phyloP scores from a whole-genome alignment of 106 monocot species.

The Phalaenopsis aphrodite region DNA sequence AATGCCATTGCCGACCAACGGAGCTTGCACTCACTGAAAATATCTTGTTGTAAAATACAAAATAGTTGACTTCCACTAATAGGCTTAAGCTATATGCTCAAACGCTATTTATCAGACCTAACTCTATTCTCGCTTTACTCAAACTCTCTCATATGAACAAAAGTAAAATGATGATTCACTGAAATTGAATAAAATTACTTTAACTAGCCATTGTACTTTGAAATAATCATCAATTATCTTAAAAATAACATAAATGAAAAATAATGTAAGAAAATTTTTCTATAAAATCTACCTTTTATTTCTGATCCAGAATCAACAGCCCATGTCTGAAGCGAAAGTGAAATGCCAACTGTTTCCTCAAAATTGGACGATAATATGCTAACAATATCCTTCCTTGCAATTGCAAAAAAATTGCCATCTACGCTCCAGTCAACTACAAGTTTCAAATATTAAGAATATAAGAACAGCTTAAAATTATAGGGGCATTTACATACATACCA shows the following conservation, averaged over 20 bases:
- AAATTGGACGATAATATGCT: conserved; percentile 57
- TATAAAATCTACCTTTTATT: conserved; percentile 41
- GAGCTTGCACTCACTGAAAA: not conserved
- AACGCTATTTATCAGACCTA: not conserved
- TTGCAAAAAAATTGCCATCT: conserved; percentile 54
- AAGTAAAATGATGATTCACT: too few relatives aligned
- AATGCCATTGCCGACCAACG: too few relatives aligned
- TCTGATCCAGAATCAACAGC: conserved; percentile 26
- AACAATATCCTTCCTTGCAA: conserved; percentile 41
- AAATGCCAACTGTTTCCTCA: conserved; percentile 37
- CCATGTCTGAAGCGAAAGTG: conserved; percentile 51
- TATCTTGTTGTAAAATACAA: not conserved
- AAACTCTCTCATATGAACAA: not conserved
- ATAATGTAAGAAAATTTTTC: not conserved
- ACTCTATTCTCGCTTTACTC: not conserved
- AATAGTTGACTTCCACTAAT: not conserved
- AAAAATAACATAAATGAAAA: not conserved
- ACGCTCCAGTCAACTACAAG: conserved; percentile 71
- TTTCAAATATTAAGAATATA: not conserved
- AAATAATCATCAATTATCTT: not conserved
- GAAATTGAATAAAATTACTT: not conserved
- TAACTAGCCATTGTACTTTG: not conserved
- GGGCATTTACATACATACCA: too few relatives aligned
- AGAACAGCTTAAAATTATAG: not conserved
- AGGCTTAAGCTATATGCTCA: not conserved